Conservation (phyloP, 2,329 filamentous ascomycete genomes). For the Diplodia intermedia region DNA sequence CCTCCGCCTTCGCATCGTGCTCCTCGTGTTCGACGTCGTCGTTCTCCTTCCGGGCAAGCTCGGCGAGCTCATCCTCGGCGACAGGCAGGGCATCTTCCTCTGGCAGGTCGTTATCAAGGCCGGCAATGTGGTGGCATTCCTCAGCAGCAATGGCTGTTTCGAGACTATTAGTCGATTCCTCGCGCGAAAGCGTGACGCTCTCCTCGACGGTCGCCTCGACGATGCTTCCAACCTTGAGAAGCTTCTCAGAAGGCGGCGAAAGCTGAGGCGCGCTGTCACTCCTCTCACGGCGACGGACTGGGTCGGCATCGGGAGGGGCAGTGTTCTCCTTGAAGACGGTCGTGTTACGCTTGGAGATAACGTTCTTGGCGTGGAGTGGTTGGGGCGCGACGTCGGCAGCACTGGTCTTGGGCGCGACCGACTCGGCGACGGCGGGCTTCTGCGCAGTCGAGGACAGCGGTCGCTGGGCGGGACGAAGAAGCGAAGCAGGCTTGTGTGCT, state of each 20-base stretch:
- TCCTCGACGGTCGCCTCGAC: conserved; percentile 24
- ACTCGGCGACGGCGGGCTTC: conserved; percentile 15
- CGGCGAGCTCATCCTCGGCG: conserved; percentile 34
- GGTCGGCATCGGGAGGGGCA: conserved; percentile 9
- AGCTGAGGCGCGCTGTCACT: conserved; percentile 30
- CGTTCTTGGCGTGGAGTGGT: conserved; percentile 15
- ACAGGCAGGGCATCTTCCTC: conserved; percentile 34
- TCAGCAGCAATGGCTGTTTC: conserved; percentile 30
- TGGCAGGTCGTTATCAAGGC: background rate
- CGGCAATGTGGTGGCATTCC: conserved; percentile 28
- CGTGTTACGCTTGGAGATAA: conserved; percentile 41
- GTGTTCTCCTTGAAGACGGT: conserved; percentile 61
- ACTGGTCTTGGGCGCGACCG: conserved; percentile 13
- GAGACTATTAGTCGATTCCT: conserved; percentile 29
- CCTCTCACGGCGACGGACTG: conserved; percentile 21
- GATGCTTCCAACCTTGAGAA: conserved; percentile 8
- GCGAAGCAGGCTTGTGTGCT: conserved; percentile 15
- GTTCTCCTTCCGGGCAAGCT: conserved; percentile 46
- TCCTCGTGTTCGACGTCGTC: conserved; percentile 46
- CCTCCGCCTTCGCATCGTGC: conserved; percentile 44
- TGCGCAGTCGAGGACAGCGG: conserved; percentile 13
- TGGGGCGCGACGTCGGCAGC: conserved; percentile 11
- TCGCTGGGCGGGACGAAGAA: conserved; percentile 31
- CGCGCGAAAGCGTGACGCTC: background rate
- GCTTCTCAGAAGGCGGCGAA: conserved; percentile 24